Evolutionary conservation across 768 basidiomycete genomes (phyloP).

Genomic region (Pleurotus salmoneostramineus): DNA sequence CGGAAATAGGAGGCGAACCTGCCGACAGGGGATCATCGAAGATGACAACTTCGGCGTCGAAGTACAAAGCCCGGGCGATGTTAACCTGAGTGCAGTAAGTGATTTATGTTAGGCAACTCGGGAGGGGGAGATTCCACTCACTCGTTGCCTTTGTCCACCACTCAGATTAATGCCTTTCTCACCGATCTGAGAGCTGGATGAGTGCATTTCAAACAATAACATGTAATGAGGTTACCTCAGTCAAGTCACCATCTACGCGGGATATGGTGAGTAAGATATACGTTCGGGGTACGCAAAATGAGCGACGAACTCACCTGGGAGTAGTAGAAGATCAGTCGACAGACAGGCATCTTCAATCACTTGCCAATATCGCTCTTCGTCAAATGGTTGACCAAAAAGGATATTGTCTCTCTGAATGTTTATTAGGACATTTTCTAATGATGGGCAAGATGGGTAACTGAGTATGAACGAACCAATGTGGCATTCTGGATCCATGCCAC

Average conservation of each 20-base stretch:
- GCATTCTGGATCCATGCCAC: constrained; percentile 78
- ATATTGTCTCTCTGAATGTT: constrained; percentile 55
- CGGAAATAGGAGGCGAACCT: constrained; percentile 26
- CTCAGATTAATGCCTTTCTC: constrained; percentile 67
- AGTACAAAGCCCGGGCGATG: constrained; percentile 69
- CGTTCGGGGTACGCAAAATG: not conserved
- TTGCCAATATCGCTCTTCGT: constrained; percentile 64
- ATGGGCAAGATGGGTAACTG: not conserved
- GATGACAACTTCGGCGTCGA: constrained; percentile 54
- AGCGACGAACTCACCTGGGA: constrained; percentile 19
- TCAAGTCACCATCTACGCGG: constrained; percentile 61
- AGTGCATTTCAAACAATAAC: not conserved
- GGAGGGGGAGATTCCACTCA: constrained; percentile 14
- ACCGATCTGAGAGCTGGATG: constrained; percentile 43
- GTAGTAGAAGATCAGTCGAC: constrained; percentile 56
- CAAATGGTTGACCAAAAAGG: constrained; percentile 59
- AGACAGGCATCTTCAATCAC: constrained; percentile 57
- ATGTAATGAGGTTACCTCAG: constrained; percentile 41
- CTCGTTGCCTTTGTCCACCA: constrained; percentile 65
- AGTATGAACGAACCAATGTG: constrained; percentile 36
- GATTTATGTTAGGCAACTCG: not conserved
- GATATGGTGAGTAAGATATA: not conserved
- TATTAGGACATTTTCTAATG: not conserved
- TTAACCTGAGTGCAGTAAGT: constrained; percentile 44
- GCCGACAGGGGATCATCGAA: constrained; percentile 67